Evolutionary conservation across 2,329 filamentous ascomycete genomes (phyloP), one percentile per base, ranked within the genome.

Genomic region (Zasmidium cellare): DNA sequence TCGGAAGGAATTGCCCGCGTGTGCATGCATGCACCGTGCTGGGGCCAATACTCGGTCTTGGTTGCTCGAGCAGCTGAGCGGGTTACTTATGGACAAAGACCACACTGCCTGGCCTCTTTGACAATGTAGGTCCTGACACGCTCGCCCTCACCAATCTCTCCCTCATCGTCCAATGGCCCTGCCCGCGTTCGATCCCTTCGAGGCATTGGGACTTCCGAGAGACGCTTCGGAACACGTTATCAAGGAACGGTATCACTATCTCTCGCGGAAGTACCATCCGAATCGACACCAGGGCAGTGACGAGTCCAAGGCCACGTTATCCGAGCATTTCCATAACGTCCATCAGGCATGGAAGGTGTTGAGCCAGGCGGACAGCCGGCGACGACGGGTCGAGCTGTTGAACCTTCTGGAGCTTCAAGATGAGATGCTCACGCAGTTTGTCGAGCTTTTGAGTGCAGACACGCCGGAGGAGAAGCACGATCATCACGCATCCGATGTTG

Each of bases 191-290:
- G 91, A 97, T 77, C 92, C 91, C 46, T 99, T 99, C 70, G 84
- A 87, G 67, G 85, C 93, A 51, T 85, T 99, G 5, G 84, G 82
- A 24, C 75, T 99, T 47, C 82, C 87, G 46, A 84, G 85, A 60
- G 79, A 84, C 57, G 92, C 92, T 16, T 90, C 89, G 0, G 78
- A 85, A 35, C 86, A 91, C 62, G 84, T 96, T 69, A 84, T 99
- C 77, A 97, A 96, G 75, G 86, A 85, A 16, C 91, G 91, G 22
- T 99, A 99, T 78, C 89, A 91, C 71, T 96, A 96, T 72, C 85
- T 89, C 53, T 94, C 94, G 3, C 80, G 97, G 53, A 91, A 86
- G 74, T 86, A 93, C 69, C 94, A 99, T 67, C 79, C 79, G 3
- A 72, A 72, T 46, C 61, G 69, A 61, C 79, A 79, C 91, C 82